Base-by-base conservation (phyloP, 805 yeast species). In the Pichia nakasei region DNA sequence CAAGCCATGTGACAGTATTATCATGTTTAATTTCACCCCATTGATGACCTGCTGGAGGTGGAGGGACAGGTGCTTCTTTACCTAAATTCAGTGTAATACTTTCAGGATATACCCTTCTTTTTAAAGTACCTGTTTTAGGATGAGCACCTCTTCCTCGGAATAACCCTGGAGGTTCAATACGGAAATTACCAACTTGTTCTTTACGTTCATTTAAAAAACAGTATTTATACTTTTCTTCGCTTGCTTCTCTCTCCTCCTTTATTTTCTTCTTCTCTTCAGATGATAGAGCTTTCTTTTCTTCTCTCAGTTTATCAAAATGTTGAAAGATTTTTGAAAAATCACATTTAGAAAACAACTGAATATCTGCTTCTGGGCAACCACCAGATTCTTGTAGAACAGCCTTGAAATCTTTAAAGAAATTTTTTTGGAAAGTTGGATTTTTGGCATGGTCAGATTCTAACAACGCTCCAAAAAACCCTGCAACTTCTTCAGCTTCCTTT, bases 131-230 rank as follows among this genome's bases (percentile, higher is more conserved):
- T 1, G 97, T 89, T 61, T 85, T 87, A 17, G 97, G 97, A 61
- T 89, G 97, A 0, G 91, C 88, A 57, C 97, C 97, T 63, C 97
- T 84, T 37, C 97, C 98, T 63, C 97, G 73, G 60, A 89, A 91
- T 44, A 91, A 67, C 2, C 95, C 97, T 0, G 98, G 97, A 27
- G 97, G 97, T 69, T 91, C 98, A 39, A 91, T 81, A 57, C 91
- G 72, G 62, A 91, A 91, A 60, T 91, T 91, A 21, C 97, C 97
- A 26, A 91, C 94, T 54, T 82, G 89, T 57, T 91, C 96, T 55
- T 76, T 82, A 52, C 95, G 75, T 17, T 96, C 97, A 59, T 91
- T 86, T 39, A 91, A 67, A 29, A 74, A 59, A 66, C 97, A 91
- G 22, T 74, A 78, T 56, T 85, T 85, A 65, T 69, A 91, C 26